Conservation (phyloP, 495 filamentous ascomycete genomes). For the Penicillium bovifimosum region DNA sequence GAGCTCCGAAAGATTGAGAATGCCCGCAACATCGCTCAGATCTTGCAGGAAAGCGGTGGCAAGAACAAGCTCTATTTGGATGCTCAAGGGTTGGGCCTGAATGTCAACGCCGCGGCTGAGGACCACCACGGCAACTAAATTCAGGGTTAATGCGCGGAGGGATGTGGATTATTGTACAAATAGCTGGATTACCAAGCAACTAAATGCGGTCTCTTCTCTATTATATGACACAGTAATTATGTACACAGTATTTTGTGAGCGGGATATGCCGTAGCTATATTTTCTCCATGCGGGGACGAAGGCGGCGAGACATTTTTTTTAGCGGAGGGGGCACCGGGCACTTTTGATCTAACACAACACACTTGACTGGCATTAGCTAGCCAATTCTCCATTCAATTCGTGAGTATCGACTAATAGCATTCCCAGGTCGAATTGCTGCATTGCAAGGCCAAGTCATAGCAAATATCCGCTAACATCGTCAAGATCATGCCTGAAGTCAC, state of each 20-base stretch:
- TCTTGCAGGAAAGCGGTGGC: slow-evolving; percentile 78
- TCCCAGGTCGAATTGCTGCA: too few species aligned
- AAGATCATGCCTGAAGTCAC: slow-evolving; percentile 25
- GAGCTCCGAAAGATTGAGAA: slow-evolving; percentile 98
- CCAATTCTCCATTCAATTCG: neutral
- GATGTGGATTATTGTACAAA: slow-evolving; percentile 40
- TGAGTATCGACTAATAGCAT: neutral
- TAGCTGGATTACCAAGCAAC: slow-evolving; percentile 35
- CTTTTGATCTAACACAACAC: neutral
- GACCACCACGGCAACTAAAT: slow-evolving; percentile 33
- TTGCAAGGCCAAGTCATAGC: neutral
- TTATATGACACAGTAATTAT: neutral
- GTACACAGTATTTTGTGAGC: neutral
- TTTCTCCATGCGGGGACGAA: slow-evolving; percentile 26
- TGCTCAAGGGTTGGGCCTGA: slow-evolving; percentile 80
- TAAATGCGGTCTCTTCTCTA: slow-evolving; percentile 42
- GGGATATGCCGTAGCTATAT: neutral
- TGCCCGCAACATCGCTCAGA: slow-evolving; percentile 74
- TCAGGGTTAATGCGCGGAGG: slow-evolving; percentile 23
- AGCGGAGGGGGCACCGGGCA: slow-evolving; percentile 9
- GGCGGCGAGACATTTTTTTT: slow-evolving; percentile 32
- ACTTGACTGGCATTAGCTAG: neutral
- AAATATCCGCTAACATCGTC: neutral
- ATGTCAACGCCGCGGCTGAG: slow-evolving; percentile 58
- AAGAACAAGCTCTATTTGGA: slow-evolving; percentile 95